Evolutionary conservation across 768 basidiomycete genomes (phyloP), one percentile per base, ranked within the genome.

Genomic region (Hydnum rufescens): DNA sequence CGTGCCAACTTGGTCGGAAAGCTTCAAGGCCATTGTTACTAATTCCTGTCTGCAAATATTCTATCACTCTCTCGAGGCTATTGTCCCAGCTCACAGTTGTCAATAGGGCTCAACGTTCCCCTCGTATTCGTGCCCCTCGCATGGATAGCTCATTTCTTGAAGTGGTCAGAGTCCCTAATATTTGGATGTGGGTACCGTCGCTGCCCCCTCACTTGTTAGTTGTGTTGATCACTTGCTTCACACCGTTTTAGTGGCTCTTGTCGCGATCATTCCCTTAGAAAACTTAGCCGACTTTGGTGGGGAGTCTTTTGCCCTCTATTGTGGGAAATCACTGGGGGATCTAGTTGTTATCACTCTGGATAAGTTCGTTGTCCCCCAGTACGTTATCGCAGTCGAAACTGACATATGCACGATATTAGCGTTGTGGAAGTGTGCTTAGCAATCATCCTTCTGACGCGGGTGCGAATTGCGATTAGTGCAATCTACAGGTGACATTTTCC

Each of bases 341-440:
- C 63, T 83, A n/a, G 61, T 82, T 22, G 64, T 72, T 8, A 68
- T 81, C 34, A 77, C 79, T 0, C 61, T 81, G 36, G 77, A 78
- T 64, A 82, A 82, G 78, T 78, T 50, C 42, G 71, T 54, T 16
- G 16, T 18, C 18, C 59, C 42, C 2, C 26, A n/a, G n/a, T n/a
- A n/a, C n/a, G 28, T 55, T 42, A 19, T 30, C 22, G 3, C 32
- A 19, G 6, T 6, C 8, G 22, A 29, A 23, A 23, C n/a, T 3
- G n/a, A 46, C 5, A 6, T 28, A 26, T 6, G n/a, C 18, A 5
- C 13, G 36, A 22, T 39, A 39, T 39, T 53, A 82, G 80, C 60
- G 66, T 74, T 4, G 78, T 85, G 1, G 82, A 85, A 64, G 81
- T 74, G 0, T 78, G 78, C 0, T 65, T 85, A 3, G 78, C 78